Evolutionary conservation across 805 yeast genomes (phyloP).

Genomic region (Ogataea thermomethanolica): DNA sequence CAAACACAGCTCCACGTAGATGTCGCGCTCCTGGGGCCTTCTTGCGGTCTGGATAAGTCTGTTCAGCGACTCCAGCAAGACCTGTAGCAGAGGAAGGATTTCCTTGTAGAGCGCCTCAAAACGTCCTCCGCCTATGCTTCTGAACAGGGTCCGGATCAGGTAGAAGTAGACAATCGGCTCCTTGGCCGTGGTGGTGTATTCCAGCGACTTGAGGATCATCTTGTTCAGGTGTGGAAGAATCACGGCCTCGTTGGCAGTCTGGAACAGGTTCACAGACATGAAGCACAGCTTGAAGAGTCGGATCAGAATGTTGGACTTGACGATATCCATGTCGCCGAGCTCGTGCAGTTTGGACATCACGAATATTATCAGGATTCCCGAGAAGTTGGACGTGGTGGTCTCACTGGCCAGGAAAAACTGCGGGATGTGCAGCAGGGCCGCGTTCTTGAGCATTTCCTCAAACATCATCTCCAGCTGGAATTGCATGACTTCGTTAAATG

Average conservation of each 20-base stretch:
- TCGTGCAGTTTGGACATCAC: conserved; percentile 68
- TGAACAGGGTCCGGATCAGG: conserved; percentile 79
- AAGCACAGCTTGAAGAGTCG: conserved; percentile 88
- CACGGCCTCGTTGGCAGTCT: conserved; percentile 81
- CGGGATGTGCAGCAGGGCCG: conserved; percentile 84
- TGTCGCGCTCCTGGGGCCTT: conserved; percentile 85
- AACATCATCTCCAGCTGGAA: conserved; percentile 76
- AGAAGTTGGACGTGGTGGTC: conserved; percentile 88
- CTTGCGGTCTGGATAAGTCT: conserved; percentile 79
- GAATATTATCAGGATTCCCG: conserved; percentile 77
- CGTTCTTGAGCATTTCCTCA: conserved; percentile 74
- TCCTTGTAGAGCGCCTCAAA: conserved; percentile 91
- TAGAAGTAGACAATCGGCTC: conserved; percentile 91
- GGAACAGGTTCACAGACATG: conserved; percentile 93
- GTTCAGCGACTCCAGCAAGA: conserved; percentile 79
- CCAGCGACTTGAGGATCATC: conserved; percentile 74
- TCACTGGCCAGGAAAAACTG: conserved; percentile 94
- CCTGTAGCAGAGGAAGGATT: conserved; percentile 86
- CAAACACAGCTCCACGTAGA: conserved; percentile 90
- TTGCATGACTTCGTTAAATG: conserved; percentile 88
- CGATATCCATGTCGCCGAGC: conserved; percentile 75
- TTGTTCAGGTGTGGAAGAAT: conserved; percentile 84
- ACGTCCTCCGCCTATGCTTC: conserved; percentile 96
- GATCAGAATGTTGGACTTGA: conserved; percentile 75
- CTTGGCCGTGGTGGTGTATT: conserved; percentile 75